phyloP scores from a whole-genome alignment of 1,139 yeast genomes.

The Kluyveromyces sp. region DNA sequence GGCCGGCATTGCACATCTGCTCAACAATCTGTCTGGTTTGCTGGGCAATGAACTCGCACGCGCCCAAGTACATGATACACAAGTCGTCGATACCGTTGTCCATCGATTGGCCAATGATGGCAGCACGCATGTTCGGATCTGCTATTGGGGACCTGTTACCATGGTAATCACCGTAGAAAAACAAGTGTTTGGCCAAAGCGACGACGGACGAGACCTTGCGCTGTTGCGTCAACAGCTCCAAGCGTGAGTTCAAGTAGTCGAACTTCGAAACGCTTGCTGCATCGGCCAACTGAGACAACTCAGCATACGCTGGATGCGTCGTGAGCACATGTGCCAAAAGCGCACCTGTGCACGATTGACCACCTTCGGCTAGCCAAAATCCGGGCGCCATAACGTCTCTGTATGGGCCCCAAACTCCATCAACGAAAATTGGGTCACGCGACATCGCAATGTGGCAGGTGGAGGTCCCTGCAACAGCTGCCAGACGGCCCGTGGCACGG shows the following conservation, averaged over 20 bases:
- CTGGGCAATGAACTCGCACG: slow-evolving; percentile 95
- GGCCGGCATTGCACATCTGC: slow-evolving; percentile 75
- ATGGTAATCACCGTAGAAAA: slow-evolving; percentile 92
- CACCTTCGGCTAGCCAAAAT: slow-evolving; percentile 98
- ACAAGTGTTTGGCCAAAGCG: slow-evolving; percentile 72
- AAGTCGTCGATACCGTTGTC: slow-evolving; percentile 76
- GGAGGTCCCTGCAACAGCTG: slow-evolving; percentile 97
- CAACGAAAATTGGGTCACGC: slow-evolving; percentile 76
- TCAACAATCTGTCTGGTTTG: slow-evolving; percentile 94
- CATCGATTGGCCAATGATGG: slow-evolving; percentile 88
- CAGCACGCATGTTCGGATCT: slow-evolving; percentile 89
- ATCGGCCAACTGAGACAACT: slow-evolving; percentile 55
- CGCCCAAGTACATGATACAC: slow-evolving; percentile 81
- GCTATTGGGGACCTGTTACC: slow-evolving; percentile 97
- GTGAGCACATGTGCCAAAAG: slow-evolving; percentile 82
- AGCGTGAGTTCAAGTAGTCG: slow-evolving; percentile 68
- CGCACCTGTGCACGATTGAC: slow-evolving; percentile 95
- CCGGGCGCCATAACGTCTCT: slow-evolving; percentile 84
- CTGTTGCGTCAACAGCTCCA: slow-evolving; percentile 59
- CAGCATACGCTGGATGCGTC: slow-evolving; percentile 80
- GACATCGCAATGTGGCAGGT: slow-evolving; percentile 93
- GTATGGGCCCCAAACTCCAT: slow-evolving; percentile 99
- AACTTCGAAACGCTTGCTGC: slow-evolving; percentile 66
- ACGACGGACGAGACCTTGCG: slow-evolving; percentile 62
- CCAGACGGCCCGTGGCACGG: slow-evolving; percentile 73